These are phyloP conservation scores for Fusarium algeriense DNA, from an alignment of 2,329 filamentous ascomycete genomes.

Conservation along the genomic window DNA sequence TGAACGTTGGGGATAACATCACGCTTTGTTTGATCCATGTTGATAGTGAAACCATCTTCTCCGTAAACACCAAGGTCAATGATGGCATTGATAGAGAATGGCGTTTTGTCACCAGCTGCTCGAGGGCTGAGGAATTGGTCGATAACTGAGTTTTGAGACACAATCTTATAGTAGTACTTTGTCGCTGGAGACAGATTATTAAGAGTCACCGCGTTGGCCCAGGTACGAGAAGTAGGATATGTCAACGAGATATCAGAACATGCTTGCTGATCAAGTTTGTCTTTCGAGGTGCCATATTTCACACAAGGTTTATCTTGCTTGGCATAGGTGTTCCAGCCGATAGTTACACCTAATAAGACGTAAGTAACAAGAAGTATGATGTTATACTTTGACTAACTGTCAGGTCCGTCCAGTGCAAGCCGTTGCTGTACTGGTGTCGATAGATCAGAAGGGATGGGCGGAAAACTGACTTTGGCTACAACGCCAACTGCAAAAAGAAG, in stretches of 20 bases:
- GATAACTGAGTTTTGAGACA: background rate
- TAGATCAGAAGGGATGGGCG: slow-evolving; percentile 12
- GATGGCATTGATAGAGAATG: slow-evolving; percentile 27
- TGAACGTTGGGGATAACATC: slow-evolving; percentile 19
- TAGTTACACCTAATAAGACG: background rate
- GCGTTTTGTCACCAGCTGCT: slow-evolving; percentile 13
- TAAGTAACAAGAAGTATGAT: rapidly evolving
- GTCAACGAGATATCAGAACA: slow-evolving; percentile 20
- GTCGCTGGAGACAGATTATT: slow-evolving; percentile 8
- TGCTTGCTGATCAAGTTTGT: slow-evolving; percentile 12
- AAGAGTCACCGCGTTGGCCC: slow-evolving; percentile 19
- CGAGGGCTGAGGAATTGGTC: slow-evolving; percentile 25
- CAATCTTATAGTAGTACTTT: slow-evolving; percentile 26
- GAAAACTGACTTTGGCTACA: slow-evolving; percentile 9
- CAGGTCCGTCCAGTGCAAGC: slow-evolving; percentile 8
- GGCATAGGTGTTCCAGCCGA: slow-evolving; percentile 31
- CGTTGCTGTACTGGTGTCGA: slow-evolving; percentile 30
- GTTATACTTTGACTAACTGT: background rate
- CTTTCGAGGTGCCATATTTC: slow-evolving; percentile 12
- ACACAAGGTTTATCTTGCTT: slow-evolving; percentile 21
- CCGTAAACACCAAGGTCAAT: slow-evolving; percentile 33
- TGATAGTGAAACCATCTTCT: slow-evolving; percentile 25
- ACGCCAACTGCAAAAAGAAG: background rate
- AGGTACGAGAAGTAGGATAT: slow-evolving; percentile 30
- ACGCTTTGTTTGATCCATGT: slow-evolving; percentile 21